Evolutionary conservation across 2,329 filamentous ascomycete genomes (phyloP), one percentile per base, ranked within the genome.

Genomic region (Mycocentrospora acerina): DNA sequence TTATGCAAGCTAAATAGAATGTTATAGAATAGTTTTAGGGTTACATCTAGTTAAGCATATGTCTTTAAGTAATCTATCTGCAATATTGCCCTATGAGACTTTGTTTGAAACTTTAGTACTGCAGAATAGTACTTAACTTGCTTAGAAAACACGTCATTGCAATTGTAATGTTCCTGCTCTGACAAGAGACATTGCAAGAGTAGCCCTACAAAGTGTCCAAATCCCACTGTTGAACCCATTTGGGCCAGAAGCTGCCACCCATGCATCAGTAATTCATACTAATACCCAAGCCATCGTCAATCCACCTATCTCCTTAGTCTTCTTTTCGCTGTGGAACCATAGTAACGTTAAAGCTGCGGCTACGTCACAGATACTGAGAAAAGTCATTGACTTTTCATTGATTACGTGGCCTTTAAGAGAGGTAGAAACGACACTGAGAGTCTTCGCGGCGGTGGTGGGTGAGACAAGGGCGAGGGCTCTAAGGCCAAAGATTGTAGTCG

Each of bases 311-410:
- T 42, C 39, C 14, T 22, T 42, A 5, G 29, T n/a, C 15, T 34
- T 42, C 14, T 25, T 24, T 16, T 37, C 34, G 2, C 11, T 6
- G 12, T 29, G 29, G 27, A 42, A 39, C 37, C 40, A 44, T 4
- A 41, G 32, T 2, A 48, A 26, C 10, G 37, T 24, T 6, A 22
- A 18, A 2, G 35, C 33, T 22, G 31, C 30, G 7, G 32, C 25
- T 7, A 48, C 15, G 19, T 48, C 44, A 19, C 44, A 41, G 7
- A 39, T 37, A 19, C 34, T 37, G 13, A 48, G 40, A 30, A 44
- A 48, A 7, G 33, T 13, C 40, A 48, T 41, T 4, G 15, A 18
- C 15, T 41, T 48, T 10, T 30, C 12, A 13, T 32, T 41, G 15
- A 48, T 31, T 6, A n/a, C 28, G n/a, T 31, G 39, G 19, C 36